Percentiles rank a stretch among this genome's conserved stretches.
Conservation (phyloP, 2,329 filamentous ascomycete genomes). For the Fusarium euwallaceae region DNA sequence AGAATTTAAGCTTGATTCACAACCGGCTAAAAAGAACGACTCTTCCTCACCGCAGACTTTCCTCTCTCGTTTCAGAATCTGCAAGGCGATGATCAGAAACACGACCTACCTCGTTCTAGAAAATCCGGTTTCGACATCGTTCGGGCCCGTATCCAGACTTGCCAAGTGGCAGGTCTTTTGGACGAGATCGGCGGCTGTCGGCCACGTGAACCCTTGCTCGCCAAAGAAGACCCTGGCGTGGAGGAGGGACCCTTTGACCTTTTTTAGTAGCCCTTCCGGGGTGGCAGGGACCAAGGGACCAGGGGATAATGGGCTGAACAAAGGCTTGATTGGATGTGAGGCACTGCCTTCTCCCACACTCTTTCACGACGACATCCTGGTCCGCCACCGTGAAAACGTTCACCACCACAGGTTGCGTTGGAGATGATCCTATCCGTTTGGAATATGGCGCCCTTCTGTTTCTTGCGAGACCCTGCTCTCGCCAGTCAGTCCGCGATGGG, state of each 20-base stretch:
- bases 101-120: constrained; percentile 29
- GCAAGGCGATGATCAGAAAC: constrained; percentile 38
- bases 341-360: constrained; percentile 14
- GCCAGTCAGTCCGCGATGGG: constrained; percentile 25
- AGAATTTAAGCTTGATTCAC: constrained; percentile 9
- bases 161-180: constrained; percentile 28
- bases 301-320: neutral
- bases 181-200: constrained; percentile 39
- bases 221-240: constrained; percentile 7
- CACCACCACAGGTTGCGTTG: constrained; percentile 28
- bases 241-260: constrained; percentile 27
- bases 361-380: constrained; percentile 26
- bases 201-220: constrained; percentile 36
- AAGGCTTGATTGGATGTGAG: constrained; percentile 39
- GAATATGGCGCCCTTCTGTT: constrained; percentile 24
- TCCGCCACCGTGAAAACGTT: constrained; percentile 27
- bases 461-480: constrained; percentile 34
- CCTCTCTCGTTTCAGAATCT: constrained; percentile 39
- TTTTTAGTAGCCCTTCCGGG: constrained; percentile 17
- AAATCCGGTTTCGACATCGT: constrained; percentile 38
- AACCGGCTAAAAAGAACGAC: constrained; percentile 10
- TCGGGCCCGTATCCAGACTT: constrained; percentile 14
- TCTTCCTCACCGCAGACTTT: constrained; percentile 9
- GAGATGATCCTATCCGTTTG: constrained; percentile 41
- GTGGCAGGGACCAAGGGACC: constrained; percentile 21